A percentile compares a stretch with the other conserved stretches of the same genome.
Evolutionary conservation across 208 protist genomes (phyloP).

Genomic region (Leishmania guyanensis): DNA sequence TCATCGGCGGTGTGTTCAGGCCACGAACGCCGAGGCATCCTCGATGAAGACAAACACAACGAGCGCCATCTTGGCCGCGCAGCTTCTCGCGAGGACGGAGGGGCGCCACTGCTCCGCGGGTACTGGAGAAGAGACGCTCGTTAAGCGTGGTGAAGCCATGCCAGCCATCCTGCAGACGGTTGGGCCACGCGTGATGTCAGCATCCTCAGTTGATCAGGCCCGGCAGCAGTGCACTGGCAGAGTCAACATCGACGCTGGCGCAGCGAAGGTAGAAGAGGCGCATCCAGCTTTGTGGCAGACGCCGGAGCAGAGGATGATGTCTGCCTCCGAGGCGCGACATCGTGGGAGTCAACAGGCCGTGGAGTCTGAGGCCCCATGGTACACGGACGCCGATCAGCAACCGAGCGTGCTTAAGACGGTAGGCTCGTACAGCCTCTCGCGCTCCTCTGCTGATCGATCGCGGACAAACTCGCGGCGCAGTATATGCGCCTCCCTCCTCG

Average conservation of each 20-base stretch:
- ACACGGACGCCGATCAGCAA: slow-evolving; percentile 13
- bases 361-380: neutral
- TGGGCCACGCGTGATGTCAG: slow-evolving; percentile 3
- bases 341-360: slow-evolving; percentile 4
- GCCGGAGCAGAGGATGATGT: neutral
- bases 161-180: neutral
- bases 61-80: neutral
- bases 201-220: neutral
- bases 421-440: neutral
- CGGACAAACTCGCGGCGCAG: slow-evolving; percentile 3
- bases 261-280: neutral
- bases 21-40: neutral
- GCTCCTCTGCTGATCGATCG: neutral
- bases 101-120: neutral
- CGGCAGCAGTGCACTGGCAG: neutral
- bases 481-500: neutral
- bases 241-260: neutral
- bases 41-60: neutral
- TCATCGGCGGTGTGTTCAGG: neutral
- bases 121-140: neutral
- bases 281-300: neutral
- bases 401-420: slow-evolving; percentile 9
- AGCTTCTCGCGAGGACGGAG: neutral
- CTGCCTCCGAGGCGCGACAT: neutral
- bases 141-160: neutral